Evolutionary conservation across 192 early-diverging fungal species (phyloP).

Genomic region (Mycoemilia scoparia): DNA sequence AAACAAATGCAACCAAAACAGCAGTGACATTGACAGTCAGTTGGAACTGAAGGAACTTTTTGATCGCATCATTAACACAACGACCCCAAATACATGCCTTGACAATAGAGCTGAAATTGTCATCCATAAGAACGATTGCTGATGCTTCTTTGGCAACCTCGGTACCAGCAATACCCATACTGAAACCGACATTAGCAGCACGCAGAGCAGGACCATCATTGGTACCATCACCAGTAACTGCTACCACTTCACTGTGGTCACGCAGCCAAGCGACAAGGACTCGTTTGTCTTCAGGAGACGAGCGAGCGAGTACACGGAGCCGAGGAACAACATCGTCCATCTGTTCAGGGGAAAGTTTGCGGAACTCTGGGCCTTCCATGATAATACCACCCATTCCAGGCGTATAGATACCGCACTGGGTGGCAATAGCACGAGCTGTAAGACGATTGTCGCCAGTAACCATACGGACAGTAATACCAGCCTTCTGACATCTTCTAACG

Average conservation of each 20-base stretch:
- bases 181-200: constrained; percentile 90
- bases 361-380: constrained; percentile 92
- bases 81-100: constrained; percentile 97
- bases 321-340: constrained; percentile 85
- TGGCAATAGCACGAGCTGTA: constrained; percentile 89
- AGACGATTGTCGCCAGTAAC: constrained; percentile 94
- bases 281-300: constrained; percentile 89
- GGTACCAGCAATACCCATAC: constrained; percentile 98
- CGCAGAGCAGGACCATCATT: constrained; percentile 95
- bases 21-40: constrained; percentile 92
- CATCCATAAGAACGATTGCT: constrained; percentile 93
- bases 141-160: constrained; percentile 99
- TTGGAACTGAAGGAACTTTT: constrained; percentile 99
- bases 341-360: constrained; percentile 58
- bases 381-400: constrained; percentile 59
- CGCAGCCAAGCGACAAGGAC: constrained; percentile 80
- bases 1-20: constrained; percentile 61
- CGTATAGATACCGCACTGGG: constrained; percentile 79
- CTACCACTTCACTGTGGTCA: constrained; percentile 82
- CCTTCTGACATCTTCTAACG: constrained; percentile 69
- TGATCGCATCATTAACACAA: constrained; percentile 86
- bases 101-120: constrained; percentile 95
- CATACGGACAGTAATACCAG: constrained; percentile 95
- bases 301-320: constrained; percentile 87
- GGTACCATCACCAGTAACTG: constrained; percentile 99